phyloP scores from a whole-genome alignment of 495 filamentous ascomycete genomes.

The Amniculicola lignicola region DNA sequence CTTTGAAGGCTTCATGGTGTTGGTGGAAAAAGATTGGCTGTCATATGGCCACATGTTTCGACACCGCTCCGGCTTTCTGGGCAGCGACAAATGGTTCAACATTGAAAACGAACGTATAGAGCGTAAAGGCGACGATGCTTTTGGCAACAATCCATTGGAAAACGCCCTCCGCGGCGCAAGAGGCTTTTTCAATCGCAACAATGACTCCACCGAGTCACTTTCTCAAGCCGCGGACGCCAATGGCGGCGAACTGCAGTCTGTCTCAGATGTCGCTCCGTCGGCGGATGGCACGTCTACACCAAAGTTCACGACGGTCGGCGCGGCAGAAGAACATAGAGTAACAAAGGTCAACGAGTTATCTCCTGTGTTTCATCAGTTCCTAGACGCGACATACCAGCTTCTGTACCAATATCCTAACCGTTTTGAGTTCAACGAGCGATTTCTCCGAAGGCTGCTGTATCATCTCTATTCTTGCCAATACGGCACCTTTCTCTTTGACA shows the following conservation, averaged over 20 bases:
- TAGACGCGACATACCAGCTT: slow-evolving; percentile 92
- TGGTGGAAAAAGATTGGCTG: slow-evolving; percentile 97
- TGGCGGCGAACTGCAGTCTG: slow-evolving; percentile 58
- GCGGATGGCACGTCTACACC: slow-evolving; percentile 44
- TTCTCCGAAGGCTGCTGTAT: slow-evolving; percentile 84
- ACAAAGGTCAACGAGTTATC: slow-evolving; percentile 80
- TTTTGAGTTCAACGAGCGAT: slow-evolving; percentile 97
- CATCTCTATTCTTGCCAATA: slow-evolving; percentile 97
- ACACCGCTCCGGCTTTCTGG: slow-evolving; percentile 78
- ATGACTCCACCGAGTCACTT: slow-evolving; percentile 62
- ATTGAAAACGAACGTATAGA: slow-evolving; percentile 69
- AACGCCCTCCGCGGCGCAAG: slow-evolving; percentile 84
- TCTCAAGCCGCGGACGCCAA: slow-evolving; percentile 45
- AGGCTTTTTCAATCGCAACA: slow-evolving; percentile 81
- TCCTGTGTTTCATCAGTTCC: slow-evolving; percentile 98
- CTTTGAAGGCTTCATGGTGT: slow-evolving; percentile 88
- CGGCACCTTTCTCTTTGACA: slow-evolving; percentile 94
- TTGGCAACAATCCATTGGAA: slow-evolving; percentile 70
- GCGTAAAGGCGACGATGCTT: slow-evolving; percentile 35
- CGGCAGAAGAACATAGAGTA: slow-evolving; percentile 49
- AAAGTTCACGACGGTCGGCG: slow-evolving; percentile 34
- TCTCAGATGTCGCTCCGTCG: slow-evolving; percentile 5
- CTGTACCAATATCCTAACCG: slow-evolving; percentile 81
- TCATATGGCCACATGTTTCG: slow-evolving; percentile 98
- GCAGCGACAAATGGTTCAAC: slow-evolving; percentile 92